Evolutionary conservation across 495 filamentous ascomycete genomes (phyloP).

Genomic region (Parathielavia hyrcaniae): DNA sequence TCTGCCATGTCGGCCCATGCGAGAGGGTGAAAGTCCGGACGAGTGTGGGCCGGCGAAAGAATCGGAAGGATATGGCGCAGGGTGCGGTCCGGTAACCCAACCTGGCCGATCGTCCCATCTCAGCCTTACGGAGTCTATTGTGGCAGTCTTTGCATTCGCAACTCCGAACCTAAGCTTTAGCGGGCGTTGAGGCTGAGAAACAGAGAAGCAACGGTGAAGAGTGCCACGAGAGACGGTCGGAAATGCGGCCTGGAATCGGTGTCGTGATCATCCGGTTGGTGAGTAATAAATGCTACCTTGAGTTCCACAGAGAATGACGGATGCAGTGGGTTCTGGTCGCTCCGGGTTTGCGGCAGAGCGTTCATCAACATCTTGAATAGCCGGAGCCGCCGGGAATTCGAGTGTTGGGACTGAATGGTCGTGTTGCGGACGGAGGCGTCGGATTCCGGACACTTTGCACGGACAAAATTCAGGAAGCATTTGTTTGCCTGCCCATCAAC

Average conservation of each 20-base stretch:
- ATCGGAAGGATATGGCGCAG: too few relatives aligned
- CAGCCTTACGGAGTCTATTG: constrained; percentile 7
- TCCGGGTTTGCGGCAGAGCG: neutral
- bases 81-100: neutral
- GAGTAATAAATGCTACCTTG: constrained; percentile 2
- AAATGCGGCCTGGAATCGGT: neutral
- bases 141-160: neutral
- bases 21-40: too few relatives aligned
- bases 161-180: neutral
- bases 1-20: too few relatives aligned
- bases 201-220: neutral
- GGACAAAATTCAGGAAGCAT: too few relatives aligned
- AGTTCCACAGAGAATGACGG: neutral
- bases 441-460: neutral
- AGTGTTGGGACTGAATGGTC: neutral
- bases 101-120: neutral
- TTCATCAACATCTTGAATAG: neutral
- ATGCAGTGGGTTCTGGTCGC: neutral
- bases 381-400: neutral
- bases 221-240: neutral
- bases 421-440: neutral
- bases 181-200: neutral
- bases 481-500: too few relatives aligned
- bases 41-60: too few relatives aligned
- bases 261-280: neutral